Conservation (phyloP, 805 yeast species). For the Wickerhamomyces strasburgensis region DNA sequence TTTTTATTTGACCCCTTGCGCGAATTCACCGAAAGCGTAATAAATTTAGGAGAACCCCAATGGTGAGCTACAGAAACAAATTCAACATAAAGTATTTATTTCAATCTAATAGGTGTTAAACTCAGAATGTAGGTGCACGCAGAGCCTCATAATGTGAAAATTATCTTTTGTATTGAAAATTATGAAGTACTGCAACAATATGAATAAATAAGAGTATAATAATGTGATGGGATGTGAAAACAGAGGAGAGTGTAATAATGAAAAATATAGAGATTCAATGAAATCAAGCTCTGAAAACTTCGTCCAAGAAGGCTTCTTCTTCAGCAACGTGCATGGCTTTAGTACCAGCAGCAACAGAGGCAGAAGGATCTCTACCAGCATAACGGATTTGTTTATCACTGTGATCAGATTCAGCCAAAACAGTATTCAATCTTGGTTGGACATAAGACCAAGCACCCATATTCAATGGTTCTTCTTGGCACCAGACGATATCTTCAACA, state of each 20-base stretch:
- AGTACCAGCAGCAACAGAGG: conserved; percentile 96
- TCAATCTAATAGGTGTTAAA: background rate
- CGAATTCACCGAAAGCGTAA: no score
- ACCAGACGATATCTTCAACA: conserved; percentile 86
- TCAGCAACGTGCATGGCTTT: conserved; percentile 84
- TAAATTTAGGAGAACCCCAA: no score
- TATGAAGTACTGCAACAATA: no score
- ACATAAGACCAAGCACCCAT: conserved; percentile 86
- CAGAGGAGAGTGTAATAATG: background rate
- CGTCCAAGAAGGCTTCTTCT: conserved; percentile 81
- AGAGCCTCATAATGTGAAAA: no score
- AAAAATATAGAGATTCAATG: background rate
- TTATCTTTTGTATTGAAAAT: no score
- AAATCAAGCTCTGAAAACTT: conserved; percentile 45
- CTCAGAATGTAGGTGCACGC: no score
- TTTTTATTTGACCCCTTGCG: no score
- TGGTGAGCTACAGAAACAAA: no score
- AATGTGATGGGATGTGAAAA: background rate
- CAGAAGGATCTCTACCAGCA: conserved; percentile 97
- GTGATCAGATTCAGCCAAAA: conserved; percentile 70
- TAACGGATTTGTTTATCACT: conserved; percentile 61
- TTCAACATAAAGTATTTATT: no score
- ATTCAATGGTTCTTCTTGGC: conserved; percentile 98
- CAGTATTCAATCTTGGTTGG: conserved; percentile 77
- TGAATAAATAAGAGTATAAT: no score